Evolutionary conservation across 495 filamentous ascomycete species (phyloP).

Genomic region (Thermothielavioides terrestris): DNA sequence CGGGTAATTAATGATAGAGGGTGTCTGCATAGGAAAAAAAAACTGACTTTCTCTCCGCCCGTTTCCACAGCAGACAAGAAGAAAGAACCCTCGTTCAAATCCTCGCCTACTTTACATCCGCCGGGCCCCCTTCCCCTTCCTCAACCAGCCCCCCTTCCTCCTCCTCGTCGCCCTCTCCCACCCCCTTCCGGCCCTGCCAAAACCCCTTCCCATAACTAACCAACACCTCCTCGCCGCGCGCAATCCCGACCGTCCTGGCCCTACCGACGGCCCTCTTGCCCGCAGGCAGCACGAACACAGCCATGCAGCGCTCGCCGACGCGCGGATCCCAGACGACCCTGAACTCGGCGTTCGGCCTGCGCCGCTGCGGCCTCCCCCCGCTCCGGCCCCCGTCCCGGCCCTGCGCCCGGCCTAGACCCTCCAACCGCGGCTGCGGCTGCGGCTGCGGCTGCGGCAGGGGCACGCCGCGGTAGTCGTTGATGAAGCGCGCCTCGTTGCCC

Average conservation of each 20-base stretch:
- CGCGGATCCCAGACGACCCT: constrained; percentile 42
- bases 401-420: no score
- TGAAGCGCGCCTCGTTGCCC: constrained; percentile 64
- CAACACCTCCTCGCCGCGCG: constrained; percentile 33
- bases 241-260: constrained; percentile 27
- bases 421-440: no score
- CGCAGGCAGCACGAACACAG: constrained; percentile 50
- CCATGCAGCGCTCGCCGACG: constrained; percentile 45
- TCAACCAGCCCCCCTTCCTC: background rate
- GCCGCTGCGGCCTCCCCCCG: constrained; percentile 26
- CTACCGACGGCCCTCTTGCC: constrained; percentile 44
- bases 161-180: constrained; percentile 24
- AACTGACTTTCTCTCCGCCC: no score
- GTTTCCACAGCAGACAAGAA: no score
- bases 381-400: no score
- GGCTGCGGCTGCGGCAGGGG: constrained; percentile 2
- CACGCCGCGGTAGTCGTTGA: constrained; percentile 68
- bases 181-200: constrained; percentile 32
- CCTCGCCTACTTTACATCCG: no score
- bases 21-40: no score
- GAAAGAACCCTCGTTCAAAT: background rate
- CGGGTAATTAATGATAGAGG: no score
- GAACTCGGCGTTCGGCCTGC: constrained; percentile 62
- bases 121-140: background rate
- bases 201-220: constrained; percentile 67